These are phyloP conservation scores for Trichoderma endophyticum DNA, from an alignment of 2,329 filamentous ascomycete species.

Conservation along the genomic window DNA sequence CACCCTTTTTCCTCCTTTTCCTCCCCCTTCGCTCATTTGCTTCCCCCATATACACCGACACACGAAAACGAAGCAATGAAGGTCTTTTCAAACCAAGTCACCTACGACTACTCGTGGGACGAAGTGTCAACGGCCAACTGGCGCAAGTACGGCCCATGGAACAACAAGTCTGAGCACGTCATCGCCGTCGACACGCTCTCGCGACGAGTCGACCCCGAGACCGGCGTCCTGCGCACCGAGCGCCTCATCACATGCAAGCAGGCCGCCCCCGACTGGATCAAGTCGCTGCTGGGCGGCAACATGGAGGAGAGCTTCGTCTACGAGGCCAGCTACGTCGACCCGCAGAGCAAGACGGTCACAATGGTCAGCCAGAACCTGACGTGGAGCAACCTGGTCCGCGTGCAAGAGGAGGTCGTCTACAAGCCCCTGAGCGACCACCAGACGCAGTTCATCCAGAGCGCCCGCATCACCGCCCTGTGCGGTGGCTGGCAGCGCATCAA, in stretches of 20 bases:
- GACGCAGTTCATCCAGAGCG: slow-evolving; percentile 85
- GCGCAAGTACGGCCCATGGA: slow-evolving; percentile 99
- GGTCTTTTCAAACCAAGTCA: slow-evolving; percentile 86
- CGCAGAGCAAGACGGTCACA: slow-evolving; percentile 76
- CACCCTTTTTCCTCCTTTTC: neutral
- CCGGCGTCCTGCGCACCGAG: slow-evolving; percentile 60
- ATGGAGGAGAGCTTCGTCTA: slow-evolving; percentile 84
- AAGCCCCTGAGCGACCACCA: slow-evolving; percentile 55
- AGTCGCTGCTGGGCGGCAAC: slow-evolving; percentile 68
- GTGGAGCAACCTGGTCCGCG: slow-evolving; percentile 82
- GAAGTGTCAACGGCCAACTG: slow-evolving; percentile 97
- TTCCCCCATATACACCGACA: neutral
- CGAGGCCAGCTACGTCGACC: slow-evolving; percentile 94
- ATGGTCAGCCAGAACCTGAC: slow-evolving; percentile 97
- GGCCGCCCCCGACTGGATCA: slow-evolving; percentile 73
- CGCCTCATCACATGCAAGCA: slow-evolving; percentile 62
- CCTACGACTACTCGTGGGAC: slow-evolving; percentile 98
- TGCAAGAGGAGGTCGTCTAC: slow-evolving; percentile 92
- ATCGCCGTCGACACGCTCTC: slow-evolving; percentile 90
- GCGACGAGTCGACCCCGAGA: slow-evolving; percentile 56
- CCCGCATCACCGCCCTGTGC: slow-evolving; percentile 88
- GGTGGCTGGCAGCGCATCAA: slow-evolving; percentile 97
- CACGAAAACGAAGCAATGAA: slow-evolving; percentile 63
- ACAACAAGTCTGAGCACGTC: slow-evolving; percentile 96
- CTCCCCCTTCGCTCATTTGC: neutral